phyloP scores from a whole-genome alignment of 495 filamentous ascomycete genomes.

The Hapsidospora chrysogenum region DNA sequence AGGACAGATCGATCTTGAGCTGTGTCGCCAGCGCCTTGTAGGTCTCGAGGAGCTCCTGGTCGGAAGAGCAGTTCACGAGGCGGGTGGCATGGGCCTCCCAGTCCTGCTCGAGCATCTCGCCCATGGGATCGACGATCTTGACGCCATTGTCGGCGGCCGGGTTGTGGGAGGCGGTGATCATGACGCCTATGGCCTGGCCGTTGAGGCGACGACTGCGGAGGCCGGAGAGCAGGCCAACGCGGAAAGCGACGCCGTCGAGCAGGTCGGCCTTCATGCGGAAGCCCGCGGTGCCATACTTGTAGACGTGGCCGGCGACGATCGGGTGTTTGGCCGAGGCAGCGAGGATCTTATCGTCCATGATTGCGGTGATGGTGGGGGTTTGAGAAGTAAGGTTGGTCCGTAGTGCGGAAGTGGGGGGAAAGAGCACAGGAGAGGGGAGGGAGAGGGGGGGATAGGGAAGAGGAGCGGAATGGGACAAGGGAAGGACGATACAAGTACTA shows the following conservation, averaged over 20 bases:
- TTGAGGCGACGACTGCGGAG: constrained; percentile 81
- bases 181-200: constrained; percentile 85
- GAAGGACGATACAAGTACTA: no score
- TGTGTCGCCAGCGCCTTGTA: constrained; percentile 57
- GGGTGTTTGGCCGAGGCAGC: constrained; percentile 49
- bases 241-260: constrained; percentile 81
- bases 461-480: background rate
- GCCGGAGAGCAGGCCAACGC: constrained; percentile 75
- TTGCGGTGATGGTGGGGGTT: constrained; percentile 1
- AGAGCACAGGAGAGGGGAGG: background rate
- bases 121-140: constrained; percentile 95
- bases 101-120: constrained; percentile 87
- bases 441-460: background rate
- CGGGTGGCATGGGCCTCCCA: constrained; percentile 83
- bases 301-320: constrained; percentile 46
- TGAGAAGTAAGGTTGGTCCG: constrained; percentile 1
- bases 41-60: constrained; percentile 53
- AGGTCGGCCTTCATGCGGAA: constrained; percentile 43
- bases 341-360: constrained; percentile 26
- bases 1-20: constrained; percentile 54
- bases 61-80: constrained; percentile 66
- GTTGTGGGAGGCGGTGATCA: constrained; percentile 99
- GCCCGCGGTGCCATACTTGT: constrained; percentile 91
- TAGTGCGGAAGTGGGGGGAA: constrained; percentile 1
- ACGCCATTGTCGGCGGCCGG: constrained; percentile 93